These are phyloP conservation scores for Fusarium marasasianum DNA, from an alignment of 2,329 filamentous ascomycete genomes.

Conservation along the genomic window DNA sequence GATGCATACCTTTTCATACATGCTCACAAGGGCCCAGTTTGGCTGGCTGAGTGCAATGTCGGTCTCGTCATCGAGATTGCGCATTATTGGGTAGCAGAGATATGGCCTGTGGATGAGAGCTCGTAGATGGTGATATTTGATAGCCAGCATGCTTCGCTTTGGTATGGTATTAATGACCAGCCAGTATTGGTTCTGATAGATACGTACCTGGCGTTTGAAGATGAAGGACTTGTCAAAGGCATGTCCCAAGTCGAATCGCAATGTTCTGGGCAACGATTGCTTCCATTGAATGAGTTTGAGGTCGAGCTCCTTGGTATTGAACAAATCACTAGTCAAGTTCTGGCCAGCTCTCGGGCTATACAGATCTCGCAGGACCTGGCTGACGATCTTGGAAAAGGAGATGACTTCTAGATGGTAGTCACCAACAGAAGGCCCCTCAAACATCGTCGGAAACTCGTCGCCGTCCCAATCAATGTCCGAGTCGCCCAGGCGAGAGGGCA, in stretches of 20 bases:
- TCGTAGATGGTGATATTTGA: background rate
- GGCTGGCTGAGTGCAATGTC: background rate
- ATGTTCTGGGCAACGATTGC: background rate
- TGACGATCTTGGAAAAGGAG: background rate
- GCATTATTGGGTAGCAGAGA: background rate
- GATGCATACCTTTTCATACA: background rate
- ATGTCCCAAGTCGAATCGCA: background rate
- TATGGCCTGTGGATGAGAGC: background rate
- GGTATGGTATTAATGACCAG: fast-evolving
- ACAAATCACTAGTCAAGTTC: background rate
- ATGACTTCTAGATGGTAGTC: background rate
- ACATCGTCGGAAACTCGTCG: background rate
- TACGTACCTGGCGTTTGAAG: background rate
- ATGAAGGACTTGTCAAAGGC: background rate
- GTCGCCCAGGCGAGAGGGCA: background rate
- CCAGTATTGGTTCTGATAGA: fast-evolving
- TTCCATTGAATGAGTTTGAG: background rate
- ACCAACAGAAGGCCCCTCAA: background rate
- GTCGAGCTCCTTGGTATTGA: background rate
- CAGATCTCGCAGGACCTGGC: background rate
- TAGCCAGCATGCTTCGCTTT: background rate
- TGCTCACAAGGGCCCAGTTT: background rate
- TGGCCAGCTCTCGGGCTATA: background rate
- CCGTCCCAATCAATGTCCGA: background rate
- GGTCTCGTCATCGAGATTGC: background rate